Evolutionary conservation across 2,329 filamentous ascomycete species (phyloP), one percentile per base, ranked within the genome.

Genomic region (Sclerotinia nivalis): DNA sequence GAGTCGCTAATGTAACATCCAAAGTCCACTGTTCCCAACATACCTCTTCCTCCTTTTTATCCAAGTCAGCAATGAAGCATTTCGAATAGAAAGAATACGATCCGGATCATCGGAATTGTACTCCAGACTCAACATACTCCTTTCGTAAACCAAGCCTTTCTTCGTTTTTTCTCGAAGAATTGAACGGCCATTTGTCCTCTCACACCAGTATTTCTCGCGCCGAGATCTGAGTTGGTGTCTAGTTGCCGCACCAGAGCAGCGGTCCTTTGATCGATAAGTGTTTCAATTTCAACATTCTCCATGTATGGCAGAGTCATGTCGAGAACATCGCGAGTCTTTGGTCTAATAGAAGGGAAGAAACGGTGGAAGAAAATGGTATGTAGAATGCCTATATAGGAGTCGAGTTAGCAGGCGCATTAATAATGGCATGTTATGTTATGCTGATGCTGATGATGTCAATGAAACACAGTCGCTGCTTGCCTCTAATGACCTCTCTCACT

Each of bases 351-450:
- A 70, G 93, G 93, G 84, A 98, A 97, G 87, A 95, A 97, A 78
- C 96, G 91, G 83, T 97, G 94, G 86, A 98, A 98, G 88, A 98
- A 99, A 80, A 98, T 97, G 65, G 94, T 96, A 81, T 97, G 94
- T 64, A 98, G 87, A 79, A 97, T 92, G 73, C 92, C 95, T 97
- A 77, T 50, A 28, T 58, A 62, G 15, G 61, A 47, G 47, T 28
- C n/a, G 22, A 40, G 54, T 59, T 43, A 62, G 50, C 54, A 43
- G 47, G 61, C 61, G 61, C 61, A 65, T 40, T 37, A 4, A 43
- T 43, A 43, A 49, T 67, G 20, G 15, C 31, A 59, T 54, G 45
- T 22, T 28, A 34, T 43, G 34, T 25, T 43, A 43, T 43, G 40
- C 40, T 2, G 40, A 18, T 43, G 40, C 40, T 31, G 52, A 31